Percentiles rank a stretch among this genome's conserved stretches.
Evolutionary conservation across 2,329 filamentous ascomycete species (phyloP).

Genomic region (Fusarium duplospermum): DNA sequence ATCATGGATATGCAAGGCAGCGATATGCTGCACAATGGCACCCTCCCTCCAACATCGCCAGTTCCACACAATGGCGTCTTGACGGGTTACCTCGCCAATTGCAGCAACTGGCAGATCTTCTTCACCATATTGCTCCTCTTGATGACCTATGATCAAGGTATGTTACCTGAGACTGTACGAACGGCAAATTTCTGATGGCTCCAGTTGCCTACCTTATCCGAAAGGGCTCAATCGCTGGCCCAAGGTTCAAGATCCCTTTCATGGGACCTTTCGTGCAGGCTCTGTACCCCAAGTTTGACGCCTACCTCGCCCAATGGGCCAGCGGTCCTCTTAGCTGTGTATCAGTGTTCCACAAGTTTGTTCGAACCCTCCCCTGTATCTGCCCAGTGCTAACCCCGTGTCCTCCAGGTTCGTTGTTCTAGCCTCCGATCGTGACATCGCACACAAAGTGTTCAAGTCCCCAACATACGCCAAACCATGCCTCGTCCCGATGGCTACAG

Average conservation of each 20-base stretch:
- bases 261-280: constrained; percentile 83
- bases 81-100: constrained; percentile 10
- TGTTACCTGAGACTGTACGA: background rate
- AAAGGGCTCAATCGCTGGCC: constrained; percentile 73
- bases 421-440: constrained; percentile 80
- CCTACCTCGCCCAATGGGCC: constrained; percentile 81
- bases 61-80: constrained; percentile 6
- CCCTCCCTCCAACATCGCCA: background rate
- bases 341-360: constrained; percentile 85
- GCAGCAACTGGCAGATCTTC: constrained; percentile 24
- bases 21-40: constrained; percentile 5
- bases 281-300: constrained; percentile 77
- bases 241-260: constrained; percentile 72
- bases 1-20: background rate
- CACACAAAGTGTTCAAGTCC: constrained; percentile 86
- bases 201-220: constrained; percentile 70
- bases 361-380: background rate
- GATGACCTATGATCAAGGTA: constrained; percentile 56
- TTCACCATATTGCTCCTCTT: constrained; percentile 48
- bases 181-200: background rate
- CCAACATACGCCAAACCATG: constrained; percentile 80
- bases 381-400: background rate
- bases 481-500: constrained; percentile 79
- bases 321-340: constrained; percentile 85
- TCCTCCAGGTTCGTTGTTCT: constrained; percentile 78